Percentiles rank a stretch among this genome's conserved stretches.
phyloP scores from a whole-genome alignment of 306 rosid species.

The Inga oerstediana region DNA sequence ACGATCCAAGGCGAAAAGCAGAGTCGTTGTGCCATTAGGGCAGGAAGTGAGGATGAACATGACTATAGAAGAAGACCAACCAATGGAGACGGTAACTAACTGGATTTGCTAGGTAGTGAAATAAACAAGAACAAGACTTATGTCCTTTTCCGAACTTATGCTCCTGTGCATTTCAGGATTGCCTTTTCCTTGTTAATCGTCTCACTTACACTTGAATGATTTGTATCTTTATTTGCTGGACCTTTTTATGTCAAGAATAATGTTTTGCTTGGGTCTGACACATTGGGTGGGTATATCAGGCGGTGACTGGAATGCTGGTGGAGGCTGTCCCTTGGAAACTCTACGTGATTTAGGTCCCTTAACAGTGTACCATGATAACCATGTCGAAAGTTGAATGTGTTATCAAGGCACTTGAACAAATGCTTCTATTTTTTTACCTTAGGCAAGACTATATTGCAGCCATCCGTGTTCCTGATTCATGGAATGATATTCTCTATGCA shows the following conservation, averaged over 20 bases:
- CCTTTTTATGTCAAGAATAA: slow-evolving; percentile 3
- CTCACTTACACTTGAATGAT: neutral
- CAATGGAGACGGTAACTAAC: slow-evolving; percentile 61
- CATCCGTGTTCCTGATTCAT: slow-evolving; percentile 91
- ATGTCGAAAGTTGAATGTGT: slow-evolving; percentile 46
- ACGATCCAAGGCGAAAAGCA: too few relatives aligned
- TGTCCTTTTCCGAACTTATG: slow-evolving; percentile 72
- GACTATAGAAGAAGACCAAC: slow-evolving; percentile 57
- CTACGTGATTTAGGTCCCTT: slow-evolving; percentile 62
- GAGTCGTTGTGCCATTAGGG: slow-evolving; percentile 26
- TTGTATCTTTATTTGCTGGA: slow-evolving; percentile 12
- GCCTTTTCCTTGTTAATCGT: slow-evolving; percentile 24
- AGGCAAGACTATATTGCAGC: slow-evolving; percentile 81
- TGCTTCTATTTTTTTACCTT: slow-evolving; percentile 62
- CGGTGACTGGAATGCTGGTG: slow-evolving; percentile 83
- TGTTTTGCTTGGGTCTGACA: slow-evolving; percentile 25
- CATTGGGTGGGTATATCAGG: slow-evolving; percentile 38
- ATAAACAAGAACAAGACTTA: slow-evolving; percentile 72
- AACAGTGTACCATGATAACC: slow-evolving; percentile 43
- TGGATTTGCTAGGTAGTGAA: slow-evolving; percentile 55
- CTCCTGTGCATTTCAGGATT: slow-evolving; percentile 95
- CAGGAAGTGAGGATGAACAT: slow-evolving; percentile 73
- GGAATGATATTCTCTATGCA: slow-evolving; percentile 84
- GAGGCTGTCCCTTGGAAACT: slow-evolving; percentile 82
- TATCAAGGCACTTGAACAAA: slow-evolving; percentile 47